phyloP scores from a whole-genome alignment of 768 basidiomycete genomes.

The Cyclocybe cylindracea region DNA sequence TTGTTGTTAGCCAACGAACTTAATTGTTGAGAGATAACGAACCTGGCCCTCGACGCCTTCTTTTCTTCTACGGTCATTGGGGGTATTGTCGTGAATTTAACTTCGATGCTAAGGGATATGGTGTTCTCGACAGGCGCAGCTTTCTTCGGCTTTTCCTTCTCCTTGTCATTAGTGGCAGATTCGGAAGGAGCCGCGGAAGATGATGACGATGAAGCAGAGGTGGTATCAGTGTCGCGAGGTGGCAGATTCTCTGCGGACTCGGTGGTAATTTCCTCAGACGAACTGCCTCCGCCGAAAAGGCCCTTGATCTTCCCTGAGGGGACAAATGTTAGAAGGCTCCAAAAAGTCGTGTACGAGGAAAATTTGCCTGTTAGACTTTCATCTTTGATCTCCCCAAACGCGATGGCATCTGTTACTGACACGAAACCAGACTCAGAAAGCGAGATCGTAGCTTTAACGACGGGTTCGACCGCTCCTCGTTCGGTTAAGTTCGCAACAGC shows the following conservation, averaged over 20 bases:
- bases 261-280: slow-evolving; percentile 38
- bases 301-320: slow-evolving; percentile 79
- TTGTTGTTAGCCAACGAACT: neutral
- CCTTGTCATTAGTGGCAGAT: slow-evolving; percentile 40
- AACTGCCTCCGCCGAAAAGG: slow-evolving; percentile 70
- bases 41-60: slow-evolving; percentile 72
- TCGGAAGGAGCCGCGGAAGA: slow-evolving; percentile 31
- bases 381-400: slow-evolving; percentile 80
- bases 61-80: slow-evolving; percentile 83
- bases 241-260: slow-evolving; percentile 44
- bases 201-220: slow-evolving; percentile 32
- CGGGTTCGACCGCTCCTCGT: slow-evolving; percentile 75
- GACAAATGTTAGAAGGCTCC: slow-evolving; percentile 1
- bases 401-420: slow-evolving; percentile 75
- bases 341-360: neutral
- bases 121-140: slow-evolving; percentile 54
- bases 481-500: slow-evolving; percentile 85
- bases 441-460: slow-evolving; percentile 82
- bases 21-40: slow-evolving; percentile 19
- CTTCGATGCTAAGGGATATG: slow-evolving; percentile 64
- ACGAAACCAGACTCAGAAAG: slow-evolving; percentile 89
- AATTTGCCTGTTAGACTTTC: slow-evolving; percentile 70
- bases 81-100: slow-evolving; percentile 63
- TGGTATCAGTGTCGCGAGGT: slow-evolving; percentile 39
- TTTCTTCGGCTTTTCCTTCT: slow-evolving; percentile 33